Conservation (phyloP, 306 rosid genomes). For the Acmispon strigosus region DNA sequence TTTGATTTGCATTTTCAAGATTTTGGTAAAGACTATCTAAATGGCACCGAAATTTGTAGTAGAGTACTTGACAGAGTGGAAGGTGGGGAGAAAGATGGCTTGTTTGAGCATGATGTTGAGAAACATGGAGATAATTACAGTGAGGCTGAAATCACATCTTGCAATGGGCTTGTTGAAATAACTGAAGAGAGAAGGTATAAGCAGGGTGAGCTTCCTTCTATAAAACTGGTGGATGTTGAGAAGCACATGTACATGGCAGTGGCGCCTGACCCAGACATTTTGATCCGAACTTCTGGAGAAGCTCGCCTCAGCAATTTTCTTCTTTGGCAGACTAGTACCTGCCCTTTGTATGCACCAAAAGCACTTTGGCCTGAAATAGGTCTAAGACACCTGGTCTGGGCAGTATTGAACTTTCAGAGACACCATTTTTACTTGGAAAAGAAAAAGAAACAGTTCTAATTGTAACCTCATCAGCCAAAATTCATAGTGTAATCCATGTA, state of each 20-base stretch:
- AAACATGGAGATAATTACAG: not conserved
- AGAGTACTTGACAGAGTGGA: not conserved
- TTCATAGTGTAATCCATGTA: not conserved
- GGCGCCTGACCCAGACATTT: conserved; percentile 69
- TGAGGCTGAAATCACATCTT: conserved; percentile 20
- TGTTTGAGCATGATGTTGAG: not conserved
- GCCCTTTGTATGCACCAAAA: too few species aligned
- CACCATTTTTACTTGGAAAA: conserved; percentile 52
- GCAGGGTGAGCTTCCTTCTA: conserved; percentile 17
- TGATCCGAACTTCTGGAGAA: conserved; percentile 65
- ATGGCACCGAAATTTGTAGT: conserved; percentile 6
- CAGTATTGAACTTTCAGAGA: conserved; percentile 58
- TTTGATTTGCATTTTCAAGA: conserved; percentile 13
- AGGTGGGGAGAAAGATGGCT: conserved; percentile 14
- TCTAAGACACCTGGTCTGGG: conserved; percentile 57
- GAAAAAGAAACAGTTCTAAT: conserved; percentile 33
- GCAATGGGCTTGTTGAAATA: conserved; percentile 21
- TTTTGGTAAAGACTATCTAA: conserved; percentile 13
- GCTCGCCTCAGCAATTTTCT: conserved; percentile 70
- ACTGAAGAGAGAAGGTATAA: conserved; percentile 2
- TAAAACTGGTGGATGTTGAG: conserved; percentile 56
- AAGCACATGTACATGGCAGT: conserved; percentile 66
- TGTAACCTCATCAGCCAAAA: not conserved
- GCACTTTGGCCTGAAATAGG: conserved; percentile 85
- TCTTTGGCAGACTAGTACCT: conserved; percentile 39